These are phyloP conservation scores for Isatis tinctoria DNA, from an alignment of 345 rosid genomes.

Conservation along the genomic window DNA sequence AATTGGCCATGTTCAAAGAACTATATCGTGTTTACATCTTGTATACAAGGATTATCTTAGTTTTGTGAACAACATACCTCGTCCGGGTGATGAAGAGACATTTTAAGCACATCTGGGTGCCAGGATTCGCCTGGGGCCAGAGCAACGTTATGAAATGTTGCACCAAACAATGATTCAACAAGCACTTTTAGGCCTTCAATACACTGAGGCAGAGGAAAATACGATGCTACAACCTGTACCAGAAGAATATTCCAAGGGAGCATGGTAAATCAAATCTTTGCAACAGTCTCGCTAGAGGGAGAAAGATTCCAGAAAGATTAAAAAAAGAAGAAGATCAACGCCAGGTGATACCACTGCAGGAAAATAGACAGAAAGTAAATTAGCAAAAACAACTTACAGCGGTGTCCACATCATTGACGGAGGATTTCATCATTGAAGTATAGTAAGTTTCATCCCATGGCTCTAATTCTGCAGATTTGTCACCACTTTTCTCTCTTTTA, in stretches of 20 bases:
- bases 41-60: not conserved
- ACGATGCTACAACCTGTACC: constrained; percentile 77
- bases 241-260: not conserved
- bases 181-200: constrained; percentile 79
- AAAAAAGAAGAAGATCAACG: not conserved
- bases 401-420: constrained; percentile 63
- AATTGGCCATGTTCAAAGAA: not conserved
- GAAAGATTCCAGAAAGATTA: not conserved
- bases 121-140: constrained; percentile 91
- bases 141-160: constrained; percentile 53
- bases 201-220: constrained; percentile 81
- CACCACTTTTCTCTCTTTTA: constrained; percentile 59
- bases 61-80: constrained; percentile 52
- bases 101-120: constrained; percentile 87
- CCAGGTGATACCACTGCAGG: not conserved
- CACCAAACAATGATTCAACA: constrained; percentile 81
- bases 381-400: constrained; percentile 50
- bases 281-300: not conserved
- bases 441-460: constrained; percentile 97
- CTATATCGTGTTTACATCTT: not conserved
- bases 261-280: not conserved
- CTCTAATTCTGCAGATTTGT: constrained; percentile 52
- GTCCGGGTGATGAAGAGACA: constrained; percentile 82
- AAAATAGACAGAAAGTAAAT: not conserved
- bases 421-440: constrained; percentile 76